A percentile compares a stretch with the other conserved stretches of the same genome.
phyloP scores from a whole-genome alignment of 83 land plant genomes.

The Picea mariana region DNA sequence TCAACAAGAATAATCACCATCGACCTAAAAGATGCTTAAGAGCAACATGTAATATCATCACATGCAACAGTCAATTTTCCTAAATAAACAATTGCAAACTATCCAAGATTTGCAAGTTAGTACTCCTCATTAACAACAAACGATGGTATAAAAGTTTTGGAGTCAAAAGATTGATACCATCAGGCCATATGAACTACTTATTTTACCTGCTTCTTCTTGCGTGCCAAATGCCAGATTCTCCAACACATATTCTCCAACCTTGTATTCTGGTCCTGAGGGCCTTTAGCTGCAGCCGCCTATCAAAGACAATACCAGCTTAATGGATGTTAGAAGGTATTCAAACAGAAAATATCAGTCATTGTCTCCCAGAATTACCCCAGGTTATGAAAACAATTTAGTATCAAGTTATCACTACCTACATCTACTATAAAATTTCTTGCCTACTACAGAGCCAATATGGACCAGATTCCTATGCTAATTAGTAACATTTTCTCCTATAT shows the following conservation, averaged over 20 bases:
- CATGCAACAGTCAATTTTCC: not conserved
- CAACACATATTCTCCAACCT: conserved; percentile 93
- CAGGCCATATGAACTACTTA: not conserved
- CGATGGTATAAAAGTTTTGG: not conserved
- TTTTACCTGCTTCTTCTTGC: conserved; percentile 85
- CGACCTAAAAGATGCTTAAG: too few relatives aligned
- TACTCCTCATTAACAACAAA: not conserved
- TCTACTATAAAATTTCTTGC: too few relatives aligned
- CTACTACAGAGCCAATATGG: too few relatives aligned
- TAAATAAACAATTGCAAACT: not conserved
- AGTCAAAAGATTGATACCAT: not conserved
- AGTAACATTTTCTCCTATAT: too few relatives aligned
- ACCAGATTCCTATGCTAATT: too few relatives aligned
- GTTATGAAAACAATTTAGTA: too few relatives aligned
- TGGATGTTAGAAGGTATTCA: too few relatives aligned
- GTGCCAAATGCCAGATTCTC: conserved; percentile 94
- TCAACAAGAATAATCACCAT: too few relatives aligned
- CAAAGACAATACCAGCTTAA: conserved; percentile 1
- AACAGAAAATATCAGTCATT: too few relatives aligned
- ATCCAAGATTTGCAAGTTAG: not conserved
- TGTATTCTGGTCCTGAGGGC: conserved; percentile 84
- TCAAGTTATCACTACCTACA: too few relatives aligned
- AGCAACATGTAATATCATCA: too few relatives aligned
- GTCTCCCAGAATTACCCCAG: too few relatives aligned
- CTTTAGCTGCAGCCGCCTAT: conserved; percentile 81